Evolutionary conservation across 1,284 basidiomycete species (phyloP), one percentile per base, ranked within the genome.

Genomic region (Leccinum pachyderme): DNA sequence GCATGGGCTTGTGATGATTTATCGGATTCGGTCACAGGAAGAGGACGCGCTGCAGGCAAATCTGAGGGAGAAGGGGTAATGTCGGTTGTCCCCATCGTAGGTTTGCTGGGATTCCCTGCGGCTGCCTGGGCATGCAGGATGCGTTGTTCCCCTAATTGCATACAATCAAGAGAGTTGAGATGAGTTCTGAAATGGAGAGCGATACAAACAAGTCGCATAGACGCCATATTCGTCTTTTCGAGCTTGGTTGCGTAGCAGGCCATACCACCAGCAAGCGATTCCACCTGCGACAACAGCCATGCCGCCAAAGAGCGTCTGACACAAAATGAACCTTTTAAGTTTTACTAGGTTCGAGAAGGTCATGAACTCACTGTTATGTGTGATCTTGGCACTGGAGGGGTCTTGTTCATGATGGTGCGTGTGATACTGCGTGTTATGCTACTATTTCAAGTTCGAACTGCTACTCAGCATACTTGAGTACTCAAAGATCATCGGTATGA

Each of bases 271-370:
- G 11, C 52, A 49, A 2, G 52, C 54, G 24, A 68, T 18, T 9
- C 63, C 59, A 15, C 49, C 27, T 2, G 53, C 57, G n/a, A 66
- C 48, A 22, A 67, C 15, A 0, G 51, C 52, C 22, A 57, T 13
- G 3, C 67, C 67, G 4, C 64, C 59, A 39, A 66, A 43, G 22
- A 68, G 61, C 1, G 65, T 68, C 67, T 15, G 35, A 29, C 4
- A 9, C 7, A 25, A 44, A 44, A 44, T 12, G 13, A 8, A 27
- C 11, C 25, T 13, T 41, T 41, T 13, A 52, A 39, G 44, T 25
- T 0, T 32, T 44, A 31, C 18, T 18, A 27, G 6, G 9, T 12
- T 6, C 9, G 7, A 3, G 9, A 27, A 7, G 11, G 4, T 2
- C 7, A 29, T 3, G 43, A 7, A 22, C 61, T 48, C 31, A 64